phyloP scores from a whole-genome alignment of 768 basidiomycete genomes.

The Podaxis sp. region DNA sequence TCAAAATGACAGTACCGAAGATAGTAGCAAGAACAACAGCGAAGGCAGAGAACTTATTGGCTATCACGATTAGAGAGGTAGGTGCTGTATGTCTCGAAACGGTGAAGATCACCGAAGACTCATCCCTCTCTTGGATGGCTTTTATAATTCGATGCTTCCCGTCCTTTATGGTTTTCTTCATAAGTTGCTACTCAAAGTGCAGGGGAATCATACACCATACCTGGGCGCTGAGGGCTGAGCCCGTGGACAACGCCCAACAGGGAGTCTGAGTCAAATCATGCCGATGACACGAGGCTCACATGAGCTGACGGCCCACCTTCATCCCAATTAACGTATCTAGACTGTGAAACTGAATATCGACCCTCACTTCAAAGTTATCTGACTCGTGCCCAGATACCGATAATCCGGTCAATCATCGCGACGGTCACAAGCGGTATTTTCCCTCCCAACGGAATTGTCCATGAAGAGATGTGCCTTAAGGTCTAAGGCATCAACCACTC shows the following conservation, averaged over 20 bases:
- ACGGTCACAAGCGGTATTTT: not conserved
- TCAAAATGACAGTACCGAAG: not conserved
- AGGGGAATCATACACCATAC: not conserved
- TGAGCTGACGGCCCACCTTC: not conserved
- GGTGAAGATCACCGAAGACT: not conserved
- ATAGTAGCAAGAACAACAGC: not conserved
- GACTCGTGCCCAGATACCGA: not conserved
- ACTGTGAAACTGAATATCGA: not conserved
- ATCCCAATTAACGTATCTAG: too few relatives aligned
- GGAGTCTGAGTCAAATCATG: not conserved
- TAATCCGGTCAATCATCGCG: not conserved
- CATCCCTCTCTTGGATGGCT: not conserved
- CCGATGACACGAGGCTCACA: not conserved
- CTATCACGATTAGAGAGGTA: not conserved
- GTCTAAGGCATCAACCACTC: not conserved
- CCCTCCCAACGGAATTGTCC: not conserved
- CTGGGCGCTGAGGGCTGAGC: not conserved
- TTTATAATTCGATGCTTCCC: not conserved
- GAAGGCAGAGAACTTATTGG: not conserved
- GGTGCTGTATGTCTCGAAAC: not conserved
- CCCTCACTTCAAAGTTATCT: not conserved
- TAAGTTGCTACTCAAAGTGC: not conserved
- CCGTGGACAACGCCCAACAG: not conserved
- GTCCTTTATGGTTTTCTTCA: not conserved
- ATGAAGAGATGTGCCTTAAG: not conserved